Conservation (phyloP, 192 early-diverging fungal species). For the Coemansia sp. region DNA sequence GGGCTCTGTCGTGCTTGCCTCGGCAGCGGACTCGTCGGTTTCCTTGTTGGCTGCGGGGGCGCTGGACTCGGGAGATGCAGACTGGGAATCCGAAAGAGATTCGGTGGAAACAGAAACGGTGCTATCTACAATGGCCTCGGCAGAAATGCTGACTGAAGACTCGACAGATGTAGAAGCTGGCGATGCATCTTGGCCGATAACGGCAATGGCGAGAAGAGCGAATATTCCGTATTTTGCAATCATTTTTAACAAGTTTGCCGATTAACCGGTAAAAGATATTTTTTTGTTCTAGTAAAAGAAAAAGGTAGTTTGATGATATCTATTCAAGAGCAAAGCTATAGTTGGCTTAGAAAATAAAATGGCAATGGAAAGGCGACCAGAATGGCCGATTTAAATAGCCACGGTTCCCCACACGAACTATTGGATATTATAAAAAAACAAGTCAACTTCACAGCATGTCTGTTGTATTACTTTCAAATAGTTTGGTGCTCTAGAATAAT, state of each 20-base stretch:
- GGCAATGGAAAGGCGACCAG: no score
- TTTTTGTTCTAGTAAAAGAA: not conserved
- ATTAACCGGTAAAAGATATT: not conserved
- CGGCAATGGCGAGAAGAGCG: conserved; percentile 1
- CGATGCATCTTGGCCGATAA: conserved; percentile 1
- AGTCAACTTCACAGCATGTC: no score
- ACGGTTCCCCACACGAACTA: no score
- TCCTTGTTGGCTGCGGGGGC: not conserved
- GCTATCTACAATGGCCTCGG: not conserved
- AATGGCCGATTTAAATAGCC: no score
- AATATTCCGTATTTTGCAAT: conserved; percentile 8
- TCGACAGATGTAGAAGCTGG: not conserved
- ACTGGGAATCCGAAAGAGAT: not conserved
- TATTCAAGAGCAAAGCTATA: no score
- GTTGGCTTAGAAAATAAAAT: no score
- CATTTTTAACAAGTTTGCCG: not conserved
- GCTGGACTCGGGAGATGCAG: conserved; percentile 1
- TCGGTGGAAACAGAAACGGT: not conserved
- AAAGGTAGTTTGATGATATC: no score
- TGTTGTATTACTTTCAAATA: no score
- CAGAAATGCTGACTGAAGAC: not conserved
- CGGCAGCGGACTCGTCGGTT: not conserved
- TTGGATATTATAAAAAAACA: no score
- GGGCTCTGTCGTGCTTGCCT: not conserved
- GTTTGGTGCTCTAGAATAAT: no score